Base-by-base conservation (phyloP, 2,329 filamentous ascomycete genomes). In the Emericellopsis cladophorae region DNA sequence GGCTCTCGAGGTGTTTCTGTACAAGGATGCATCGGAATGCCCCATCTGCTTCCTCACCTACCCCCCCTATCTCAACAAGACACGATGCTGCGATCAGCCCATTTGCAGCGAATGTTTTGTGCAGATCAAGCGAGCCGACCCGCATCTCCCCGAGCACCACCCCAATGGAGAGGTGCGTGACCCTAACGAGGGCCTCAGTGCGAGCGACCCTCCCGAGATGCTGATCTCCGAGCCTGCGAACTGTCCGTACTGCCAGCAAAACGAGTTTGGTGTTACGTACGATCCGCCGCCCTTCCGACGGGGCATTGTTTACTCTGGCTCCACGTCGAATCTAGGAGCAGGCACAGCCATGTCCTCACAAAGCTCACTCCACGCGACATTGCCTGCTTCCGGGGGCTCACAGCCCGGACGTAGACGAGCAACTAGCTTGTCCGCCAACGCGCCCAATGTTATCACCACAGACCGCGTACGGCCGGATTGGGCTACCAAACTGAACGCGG, bases 41-140 rank as follows among this genome's bases (percentile, higher is more conserved):
- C 90, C 92, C 5, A 95, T 98, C 46, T 98, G 92, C 66, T 95
- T 96, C 57, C 69, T 96, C 40, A 93, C 88, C 51, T 98, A 96
- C 50, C 92, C 92, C 1, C 88, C 88, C 4, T 93, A 93, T 55
- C 71, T 98, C 24, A 98, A 98, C 62, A 83, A 81, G 48, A 98
- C 92, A 1, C 74, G 92, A 49, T 98, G 92, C 57, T 98, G 92
- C 59, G 88, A 95, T 52, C 92, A 98, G 57, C 73, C 84, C 6
- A 96, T 98, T 46, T 98, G 92, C 63, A 96, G 89, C 34, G 92
- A 98, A 64, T 98, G 92, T 59, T 98, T 98, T 54, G 92, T 98
- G 4, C 92, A 98, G 59, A 98, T 98, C 57, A 96, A 95, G 59
- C 78, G 92, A 34, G 81, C 88, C 4, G 90, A 98, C 48, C 89